Percentiles rank a stretch among this genome's conserved stretches.
Conservation (phyloP, 805 yeast species). For the Yamadazyma takamatsuzukensis region DNA sequence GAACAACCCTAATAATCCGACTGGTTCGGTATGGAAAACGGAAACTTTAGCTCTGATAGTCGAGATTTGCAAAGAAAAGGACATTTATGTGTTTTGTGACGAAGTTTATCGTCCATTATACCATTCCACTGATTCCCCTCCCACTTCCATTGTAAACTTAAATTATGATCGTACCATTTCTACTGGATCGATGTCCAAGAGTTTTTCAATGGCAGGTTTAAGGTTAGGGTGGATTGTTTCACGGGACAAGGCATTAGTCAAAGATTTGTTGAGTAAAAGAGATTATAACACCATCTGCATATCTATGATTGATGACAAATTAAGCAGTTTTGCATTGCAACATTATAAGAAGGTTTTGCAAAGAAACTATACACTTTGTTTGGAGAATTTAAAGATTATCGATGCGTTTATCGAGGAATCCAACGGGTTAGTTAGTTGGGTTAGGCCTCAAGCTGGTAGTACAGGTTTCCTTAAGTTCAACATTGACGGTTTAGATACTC, state of each 20-base stretch:
- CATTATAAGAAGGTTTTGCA: constrained; percentile 30
- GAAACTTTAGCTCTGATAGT: constrained; percentile 30
- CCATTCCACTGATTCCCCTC: constrained; percentile 30
- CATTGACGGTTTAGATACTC: constrained; percentile 20
- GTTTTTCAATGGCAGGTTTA: constrained; percentile 51
- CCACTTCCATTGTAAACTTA: constrained; percentile 39
- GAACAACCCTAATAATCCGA: constrained; percentile 50
- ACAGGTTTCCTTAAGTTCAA: constrained; percentile 40
- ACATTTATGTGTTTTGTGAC: constrained; percentile 41
- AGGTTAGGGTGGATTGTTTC: constrained; percentile 52
- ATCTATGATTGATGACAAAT: constrained; percentile 42
- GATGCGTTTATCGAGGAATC: constrained; percentile 28
- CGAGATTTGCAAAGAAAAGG: constrained; percentile 29
- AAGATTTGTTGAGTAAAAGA: constrained; percentile 35
- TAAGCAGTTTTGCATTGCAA: constrained; percentile 42
- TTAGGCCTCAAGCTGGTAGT: constrained; percentile 47
- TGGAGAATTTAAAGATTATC: constrained; percentile 30
- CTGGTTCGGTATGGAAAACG: constrained; percentile 40
- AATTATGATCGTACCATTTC: constrained; percentile 41
- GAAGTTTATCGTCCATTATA: constrained; percentile 54
- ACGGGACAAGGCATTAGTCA: constrained; percentile 24
- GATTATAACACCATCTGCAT: constrained; percentile 52
- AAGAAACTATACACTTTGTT: constrained; percentile 39
- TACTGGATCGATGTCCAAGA: constrained; percentile 53
- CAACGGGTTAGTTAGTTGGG: constrained; percentile 33